Conservation (phyloP, 306 rosid species). For the Begonia fuchsioides region DNA sequence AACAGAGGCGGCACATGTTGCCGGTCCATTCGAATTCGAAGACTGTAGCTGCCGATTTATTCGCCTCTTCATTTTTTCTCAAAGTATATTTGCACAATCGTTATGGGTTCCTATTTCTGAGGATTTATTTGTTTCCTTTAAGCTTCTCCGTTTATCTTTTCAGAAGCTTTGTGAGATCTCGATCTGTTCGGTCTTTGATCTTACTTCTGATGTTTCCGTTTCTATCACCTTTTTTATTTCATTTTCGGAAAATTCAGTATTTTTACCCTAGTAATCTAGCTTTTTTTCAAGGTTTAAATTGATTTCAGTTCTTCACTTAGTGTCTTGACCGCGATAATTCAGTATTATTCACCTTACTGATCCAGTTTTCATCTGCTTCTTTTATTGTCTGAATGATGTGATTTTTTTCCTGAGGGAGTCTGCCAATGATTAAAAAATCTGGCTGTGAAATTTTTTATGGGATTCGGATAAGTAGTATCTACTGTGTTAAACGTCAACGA, state of each 20-base stretch:
- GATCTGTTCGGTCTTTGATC: background rate
- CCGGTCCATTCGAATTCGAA: constrained; percentile 75
- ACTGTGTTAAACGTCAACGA: no score
- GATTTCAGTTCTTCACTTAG: no score
- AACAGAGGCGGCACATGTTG: constrained; percentile 96
- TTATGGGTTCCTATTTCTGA: background rate
- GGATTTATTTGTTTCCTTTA: background rate
- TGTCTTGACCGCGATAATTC: no score
- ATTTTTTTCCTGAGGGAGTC: no score
- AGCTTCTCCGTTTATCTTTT: background rate
- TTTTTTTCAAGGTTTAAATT: no score
- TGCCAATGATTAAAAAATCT: no score
- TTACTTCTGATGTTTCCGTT: background rate
- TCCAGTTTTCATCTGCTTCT: no score
- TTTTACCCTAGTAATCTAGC: background rate
- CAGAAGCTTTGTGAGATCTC: background rate
- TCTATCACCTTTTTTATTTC: background rate
- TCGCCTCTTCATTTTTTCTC: constrained; percentile 38
- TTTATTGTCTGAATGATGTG: no score
- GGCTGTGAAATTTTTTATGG: no score
- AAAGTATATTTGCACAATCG: constrained; percentile 28
- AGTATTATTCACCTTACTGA: no score
- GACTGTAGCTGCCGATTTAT: constrained; percentile 62
- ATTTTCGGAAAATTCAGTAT: background rate
- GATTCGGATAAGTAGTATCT: no score